phyloP scores from a whole-genome alignment of 2,329 filamentous ascomycete genomes.

The Fusarium longipes region DNA sequence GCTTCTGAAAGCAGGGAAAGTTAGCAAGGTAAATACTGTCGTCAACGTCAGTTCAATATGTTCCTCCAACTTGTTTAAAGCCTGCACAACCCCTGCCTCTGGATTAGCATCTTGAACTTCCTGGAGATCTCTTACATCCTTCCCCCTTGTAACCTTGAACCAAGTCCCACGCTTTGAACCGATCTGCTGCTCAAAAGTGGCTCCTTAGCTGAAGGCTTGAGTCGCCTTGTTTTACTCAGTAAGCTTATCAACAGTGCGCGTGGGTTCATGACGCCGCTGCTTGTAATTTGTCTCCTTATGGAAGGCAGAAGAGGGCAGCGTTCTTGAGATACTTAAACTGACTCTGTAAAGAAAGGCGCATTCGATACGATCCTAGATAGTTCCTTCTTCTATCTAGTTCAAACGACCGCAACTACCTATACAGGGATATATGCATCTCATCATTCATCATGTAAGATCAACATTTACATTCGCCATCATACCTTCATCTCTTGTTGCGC shows the following conservation, averaged over 20 bases:
- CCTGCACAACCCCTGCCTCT: conserved; percentile 39
- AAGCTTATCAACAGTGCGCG: conserved; percentile 16
- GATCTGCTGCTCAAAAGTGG: conserved; percentile 14
- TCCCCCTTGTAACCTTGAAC: conserved; percentile 29
- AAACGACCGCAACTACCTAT: background rate
- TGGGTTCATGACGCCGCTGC: background rate
- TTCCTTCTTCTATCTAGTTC: background rate
- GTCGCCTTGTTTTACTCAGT: conserved; percentile 23
- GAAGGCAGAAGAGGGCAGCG: background rate
- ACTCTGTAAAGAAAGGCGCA: conserved; percentile 35
- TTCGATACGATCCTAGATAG: background rate
- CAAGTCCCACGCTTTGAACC: conserved; percentile 28
- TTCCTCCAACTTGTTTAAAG: conserved; percentile 40
- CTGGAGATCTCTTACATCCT: conserved; percentile 25
- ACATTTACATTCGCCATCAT: conserved; percentile 3
- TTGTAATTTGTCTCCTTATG: background rate
- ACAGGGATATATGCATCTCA: background rate
- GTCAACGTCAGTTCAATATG: conserved; percentile 42
- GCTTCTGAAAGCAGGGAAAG: conserved; percentile 41
- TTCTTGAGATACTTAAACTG: conserved; percentile 22
- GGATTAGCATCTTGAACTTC: conserved; percentile 5
- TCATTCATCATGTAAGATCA: conserved; percentile 40
- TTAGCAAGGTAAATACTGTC: conserved; percentile 6
- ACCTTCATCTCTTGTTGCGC: background rate
- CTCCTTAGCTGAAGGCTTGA: conserved; percentile 25